These are phyloP conservation scores for Acanthamoeba lugdunensis DNA, from an alignment of 208 protist genomes.

Conservation along the genomic window DNA sequence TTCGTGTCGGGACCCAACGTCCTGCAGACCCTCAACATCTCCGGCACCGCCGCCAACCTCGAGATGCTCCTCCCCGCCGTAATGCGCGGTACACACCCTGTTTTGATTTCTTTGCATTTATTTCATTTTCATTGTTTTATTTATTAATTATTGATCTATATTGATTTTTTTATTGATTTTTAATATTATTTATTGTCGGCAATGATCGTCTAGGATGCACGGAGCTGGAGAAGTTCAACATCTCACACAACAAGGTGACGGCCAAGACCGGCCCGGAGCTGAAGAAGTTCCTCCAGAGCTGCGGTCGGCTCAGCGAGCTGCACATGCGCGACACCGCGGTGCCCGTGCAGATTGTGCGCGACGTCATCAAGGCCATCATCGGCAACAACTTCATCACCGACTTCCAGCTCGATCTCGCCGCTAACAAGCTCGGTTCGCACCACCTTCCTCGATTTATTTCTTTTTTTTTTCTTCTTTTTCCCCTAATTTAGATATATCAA, in stretches of 20 bases:
- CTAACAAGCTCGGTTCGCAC: constrained; percentile 30
- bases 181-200: neutral
- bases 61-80: constrained; percentile 57
- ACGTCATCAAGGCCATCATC: constrained; percentile 77
- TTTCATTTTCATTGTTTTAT: too few species aligned
- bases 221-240: constrained; percentile 76
- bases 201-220: constrained; percentile 74
- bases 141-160: too few species aligned
- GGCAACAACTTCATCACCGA: constrained; percentile 81
- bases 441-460: too few species aligned
- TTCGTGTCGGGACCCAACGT: constrained; percentile 78
- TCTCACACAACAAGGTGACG: constrained; percentile 80
- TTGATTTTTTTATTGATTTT: neutral
- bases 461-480: too few species aligned
- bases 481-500: too few species aligned
- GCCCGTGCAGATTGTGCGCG: constrained; percentile 77
- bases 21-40: constrained; percentile 75
- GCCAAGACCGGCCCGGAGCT: constrained; percentile 75
- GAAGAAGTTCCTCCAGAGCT: constrained; percentile 76
- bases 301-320: constrained; percentile 67
- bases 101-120: neutral
- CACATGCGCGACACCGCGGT: constrained; percentile 77
- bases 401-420: constrained; percentile 75
- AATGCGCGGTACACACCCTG: neutral
- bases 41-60: constrained; percentile 59